Evolutionary conservation across 2,329 filamentous ascomycete genomes (phyloP), one percentile per base, ranked within the genome.

Genomic region (Coniochaeta prunicola): DNA sequence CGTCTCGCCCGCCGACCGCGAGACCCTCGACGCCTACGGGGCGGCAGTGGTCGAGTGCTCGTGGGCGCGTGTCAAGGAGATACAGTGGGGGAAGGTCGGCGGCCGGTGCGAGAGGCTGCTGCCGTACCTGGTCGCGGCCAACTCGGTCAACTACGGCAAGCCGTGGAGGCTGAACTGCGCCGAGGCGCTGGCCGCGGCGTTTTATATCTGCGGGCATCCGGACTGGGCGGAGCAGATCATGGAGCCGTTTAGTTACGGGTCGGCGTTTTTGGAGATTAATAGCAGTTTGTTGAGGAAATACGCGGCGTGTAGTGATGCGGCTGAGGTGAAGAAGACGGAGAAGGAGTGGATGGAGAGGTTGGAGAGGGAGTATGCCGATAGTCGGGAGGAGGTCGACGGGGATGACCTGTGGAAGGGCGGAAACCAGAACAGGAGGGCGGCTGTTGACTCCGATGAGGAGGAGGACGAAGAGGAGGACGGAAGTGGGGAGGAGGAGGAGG

Each of bases 41-140:
- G 93, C 92, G 21, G 94, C 94, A 3, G 94, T 99, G 3, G 94
- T 99, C 19, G 94, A 99, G 76, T 96, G 92, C 70, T 96, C 91
- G 26, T 99, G 94, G 94, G 96, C 96, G 3, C 82, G 94, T 60
- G 91, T 96, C 8, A 82, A 89, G 54, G 94, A 99, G 73, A 87
- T 99, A 5, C 92, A 93, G 57, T 99, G 93, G 85, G 81, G 80
- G 60, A 89, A 89, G 65, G 96, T 99, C 60, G 94, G 94, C 30
- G 94, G 94, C 26, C 94, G 92, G 73, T 96, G 92, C 73, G 92
- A 96, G 77, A 81, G 94, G 58, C 74, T 97, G 63, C 77, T 99
- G 59, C 94, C 94, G 0, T 99, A 99, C 72, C 86, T 99, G 8
- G 92, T 99, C 56, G 94, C 94, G 6, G 94, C 94, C 54, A 99